Base-by-base conservation (phyloP, 2,329 filamentous ascomycete genomes). In the Penicillium concentricum region DNA sequence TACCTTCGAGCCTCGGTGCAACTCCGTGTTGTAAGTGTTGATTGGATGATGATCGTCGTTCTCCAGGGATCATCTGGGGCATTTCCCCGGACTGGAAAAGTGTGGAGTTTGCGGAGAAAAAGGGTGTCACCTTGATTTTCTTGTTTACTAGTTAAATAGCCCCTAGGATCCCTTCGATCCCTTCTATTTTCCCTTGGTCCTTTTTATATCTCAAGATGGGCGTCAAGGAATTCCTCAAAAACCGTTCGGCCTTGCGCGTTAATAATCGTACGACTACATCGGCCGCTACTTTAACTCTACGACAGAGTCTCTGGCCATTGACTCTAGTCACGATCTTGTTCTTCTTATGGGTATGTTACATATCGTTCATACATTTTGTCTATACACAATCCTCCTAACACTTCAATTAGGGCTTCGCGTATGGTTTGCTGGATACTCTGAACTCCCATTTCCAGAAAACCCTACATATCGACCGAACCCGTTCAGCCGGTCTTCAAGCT, bases 401-500 rank as follows among this genome's bases (percentile, higher is more conserved):
- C 10, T 12, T 15, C 38, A 15, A 20, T 24, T 62, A 75, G 74
- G 78, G 78, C 5, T 79, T 80, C 51, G 76, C 78, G 30, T 81
- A 81, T 64, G 78, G 78, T n/a, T 62, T 82, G 60, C 66, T 79
- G 32, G 78, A 81, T 66, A 78, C 79, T 4, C 67, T 82, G 46
- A 82, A 82, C 67, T 80, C 81, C 56, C 82, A 85, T 67, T 85
- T 86, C 69, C 83, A 85, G 61, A 81, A 79, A 49, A 81, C 81
- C 2, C 74, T 85, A 15, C 67, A 74, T 55, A 84, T 86, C 58
- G 80, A 77, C 32, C 79, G 81, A 55, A 80, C 81, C 35, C 77
- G 84, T 56, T 86, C 84, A 0, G 82, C 84, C 13, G 86, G 85
- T 51, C 78, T 88, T 2, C 84, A 87, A 62, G 85, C 80, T 35